phyloP scores from a whole-genome alignment of 2,329 filamentous ascomycete species.

The Xylariaceae sp. region DNA sequence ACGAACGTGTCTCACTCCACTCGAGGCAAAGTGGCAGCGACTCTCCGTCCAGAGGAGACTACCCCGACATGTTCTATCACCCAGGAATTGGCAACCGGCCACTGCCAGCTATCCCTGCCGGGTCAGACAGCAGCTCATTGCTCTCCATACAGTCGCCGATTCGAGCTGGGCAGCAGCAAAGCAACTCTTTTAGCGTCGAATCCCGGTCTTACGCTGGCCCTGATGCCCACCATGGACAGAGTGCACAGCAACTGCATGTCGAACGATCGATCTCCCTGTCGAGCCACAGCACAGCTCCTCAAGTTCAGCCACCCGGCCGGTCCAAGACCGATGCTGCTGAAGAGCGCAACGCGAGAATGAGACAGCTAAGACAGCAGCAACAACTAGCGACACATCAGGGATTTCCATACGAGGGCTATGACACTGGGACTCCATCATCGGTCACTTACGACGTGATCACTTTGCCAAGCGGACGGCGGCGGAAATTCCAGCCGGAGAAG shows the following conservation, averaged over 20 bases:
- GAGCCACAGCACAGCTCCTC: conserved; percentile 74
- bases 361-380: conserved; percentile 48
- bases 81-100: conserved; percentile 66
- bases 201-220: conserved; percentile 40
- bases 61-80: conserved; percentile 90
- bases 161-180: conserved; percentile 43
- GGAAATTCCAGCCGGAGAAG: conserved; percentile 81
- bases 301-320: conserved; percentile 73
- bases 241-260: conserved; percentile 42
- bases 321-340: conserved; percentile 92
- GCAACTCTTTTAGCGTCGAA: conserved; percentile 44
- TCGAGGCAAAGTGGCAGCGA: conserved; percentile 56
- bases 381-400: conserved; percentile 47
- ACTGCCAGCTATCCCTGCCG: conserved; percentile 57
- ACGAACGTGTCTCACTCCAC: conserved; percentile 62
- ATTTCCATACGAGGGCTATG: conserved; percentile 51
- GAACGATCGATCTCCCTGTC: conserved; percentile 77
- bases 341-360: conserved; percentile 47
- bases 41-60: conserved; percentile 64
- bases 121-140: conserved; percentile 55
- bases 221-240: conserved; percentile 45
- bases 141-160: conserved; percentile 43
- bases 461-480: conserved; percentile 71
- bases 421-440: conserved; percentile 46
- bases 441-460: conserved; percentile 78